Evolutionary conservation across 805 yeast genomes (phyloP).

Genomic region (Candida sanyiensis): DNA sequence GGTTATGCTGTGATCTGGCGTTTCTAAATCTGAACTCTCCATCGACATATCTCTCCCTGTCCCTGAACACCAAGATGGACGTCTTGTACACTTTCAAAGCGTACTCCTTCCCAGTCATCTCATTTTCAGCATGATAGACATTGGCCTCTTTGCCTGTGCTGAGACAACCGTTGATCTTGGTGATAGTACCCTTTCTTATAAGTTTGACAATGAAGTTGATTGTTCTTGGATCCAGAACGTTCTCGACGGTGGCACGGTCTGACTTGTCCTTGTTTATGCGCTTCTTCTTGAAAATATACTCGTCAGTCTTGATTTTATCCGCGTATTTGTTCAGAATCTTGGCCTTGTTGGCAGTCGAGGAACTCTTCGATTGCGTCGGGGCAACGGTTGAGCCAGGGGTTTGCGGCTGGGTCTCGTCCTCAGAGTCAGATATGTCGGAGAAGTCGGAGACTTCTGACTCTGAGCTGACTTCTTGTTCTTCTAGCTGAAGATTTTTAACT

Average conservation of each 20-base stretch:
- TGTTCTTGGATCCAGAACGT: conserved; percentile 93
- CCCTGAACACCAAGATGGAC: conserved; percentile 93
- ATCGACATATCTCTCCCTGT: conserved; percentile 90
- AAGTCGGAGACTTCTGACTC: conserved; percentile 11
- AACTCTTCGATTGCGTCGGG: conserved; percentile 3
- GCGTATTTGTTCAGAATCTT: conserved; percentile 57
- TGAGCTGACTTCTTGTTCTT: background rate
- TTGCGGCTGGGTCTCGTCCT: conserved; percentile 4
- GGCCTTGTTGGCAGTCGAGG: conserved; percentile 32
- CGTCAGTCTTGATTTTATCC: conserved; percentile 59
- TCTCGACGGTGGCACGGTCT: conserved; percentile 94
- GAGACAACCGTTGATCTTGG: conserved; percentile 87
- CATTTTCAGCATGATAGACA: conserved; percentile 72
- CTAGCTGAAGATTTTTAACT: conserved; percentile 1
- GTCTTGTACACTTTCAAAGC: conserved; percentile 96
- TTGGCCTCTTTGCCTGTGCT: conserved; percentile 99
- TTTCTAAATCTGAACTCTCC: conserved; percentile 93
- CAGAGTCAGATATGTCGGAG: conserved; percentile 11
- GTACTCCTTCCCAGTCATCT: conserved; percentile 44
- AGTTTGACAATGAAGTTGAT: conserved; percentile 74
- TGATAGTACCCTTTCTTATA: conserved; percentile 76
- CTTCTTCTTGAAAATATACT: conserved; percentile 47
- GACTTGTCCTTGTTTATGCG: conserved; percentile 74
- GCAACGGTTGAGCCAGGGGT: background rate
- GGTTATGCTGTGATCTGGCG: conserved; percentile 81